Evolutionary conservation across 2,329 filamentous ascomycete species (phyloP).

Genomic region (Thielaviopsis populi): DNA sequence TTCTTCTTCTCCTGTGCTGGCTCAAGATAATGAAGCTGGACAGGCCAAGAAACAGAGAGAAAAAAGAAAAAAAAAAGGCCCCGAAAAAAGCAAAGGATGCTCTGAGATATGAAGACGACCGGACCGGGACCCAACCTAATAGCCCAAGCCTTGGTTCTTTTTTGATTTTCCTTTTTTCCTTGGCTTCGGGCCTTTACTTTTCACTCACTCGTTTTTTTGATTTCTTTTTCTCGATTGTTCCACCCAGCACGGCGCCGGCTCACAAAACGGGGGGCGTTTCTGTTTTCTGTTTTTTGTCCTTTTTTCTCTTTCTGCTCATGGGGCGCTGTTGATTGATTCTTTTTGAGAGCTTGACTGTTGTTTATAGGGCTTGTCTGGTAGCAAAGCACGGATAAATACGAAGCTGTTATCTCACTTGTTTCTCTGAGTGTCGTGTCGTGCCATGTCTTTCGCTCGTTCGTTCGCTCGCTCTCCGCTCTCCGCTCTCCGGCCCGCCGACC

Average conservation of each 20-base stretch:
- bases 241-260: background rate
- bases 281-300: background rate
- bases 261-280: background rate
- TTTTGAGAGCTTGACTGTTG: background rate
- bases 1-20: background rate
- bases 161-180: background rate
- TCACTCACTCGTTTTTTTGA: background rate
- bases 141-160: background rate
- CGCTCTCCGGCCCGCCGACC: too few relatives aligned
- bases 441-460: too few relatives aligned
- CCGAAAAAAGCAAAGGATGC: background rate
- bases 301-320: background rate
- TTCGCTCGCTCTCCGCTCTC: too few relatives aligned
- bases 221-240: background rate
- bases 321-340: slow-evolving; percentile 1
- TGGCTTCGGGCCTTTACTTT: slow-evolving; percentile 1
- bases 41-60: background rate
- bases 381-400: background rate
- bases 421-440: too few relatives aligned
- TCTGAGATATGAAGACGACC: background rate
- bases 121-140: background rate
- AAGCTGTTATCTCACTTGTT: background rate
- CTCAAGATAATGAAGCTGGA: background rate
- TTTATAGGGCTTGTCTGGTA: background rate
- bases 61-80: background rate